Evolutionary conservation across 306 rosid species (phyloP).

Genomic region (Lathyrus sativus): DNA sequence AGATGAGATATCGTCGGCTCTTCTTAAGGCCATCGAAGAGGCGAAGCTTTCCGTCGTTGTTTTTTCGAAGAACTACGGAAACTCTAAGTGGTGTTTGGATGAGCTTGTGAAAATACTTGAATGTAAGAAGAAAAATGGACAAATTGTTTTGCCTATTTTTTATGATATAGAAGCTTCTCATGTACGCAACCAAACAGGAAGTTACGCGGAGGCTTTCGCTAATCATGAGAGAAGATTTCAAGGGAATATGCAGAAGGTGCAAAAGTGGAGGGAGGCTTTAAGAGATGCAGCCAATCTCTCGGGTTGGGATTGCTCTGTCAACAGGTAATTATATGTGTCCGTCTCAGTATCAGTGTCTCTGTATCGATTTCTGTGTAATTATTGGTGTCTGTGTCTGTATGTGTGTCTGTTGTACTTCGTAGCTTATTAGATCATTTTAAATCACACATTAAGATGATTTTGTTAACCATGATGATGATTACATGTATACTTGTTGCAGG

Average conservation of each 20-base stretch:
- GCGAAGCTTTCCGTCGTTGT: slow-evolving; percentile 34
- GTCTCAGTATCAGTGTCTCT: too few species aligned
- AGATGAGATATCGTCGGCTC: slow-evolving; percentile 29
- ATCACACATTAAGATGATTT: background rate
- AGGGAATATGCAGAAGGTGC: slow-evolving; percentile 10
- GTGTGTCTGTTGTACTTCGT: too few species aligned
- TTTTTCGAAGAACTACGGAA: slow-evolving; percentile 30
- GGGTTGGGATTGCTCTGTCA: slow-evolving; percentile 48
- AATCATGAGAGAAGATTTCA: slow-evolving; percentile 23
- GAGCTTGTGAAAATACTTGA: slow-evolving; percentile 36
- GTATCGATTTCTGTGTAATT: background rate
- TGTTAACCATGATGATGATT: background rate
- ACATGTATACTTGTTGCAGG: slow-evolving; percentile 10
- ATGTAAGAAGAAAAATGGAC: slow-evolving; percentile 15
- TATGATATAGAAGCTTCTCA: slow-evolving; percentile 22
- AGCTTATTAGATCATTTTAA: too few species aligned
- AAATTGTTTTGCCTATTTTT: slow-evolving; percentile 32
- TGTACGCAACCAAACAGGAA: slow-evolving; percentile 30
- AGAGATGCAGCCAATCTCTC: slow-evolving; percentile 46
- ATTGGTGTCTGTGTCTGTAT: too few species aligned
- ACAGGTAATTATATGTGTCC: slow-evolving; percentile 23
- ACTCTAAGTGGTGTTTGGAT: slow-evolving; percentile 39
- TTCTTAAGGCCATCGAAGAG: slow-evolving; percentile 29
- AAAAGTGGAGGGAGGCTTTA: slow-evolving; percentile 40
- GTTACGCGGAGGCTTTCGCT: slow-evolving; percentile 28